Evolutionary conservation across 2,329 filamentous ascomycete genomes (phyloP), one percentile per base, ranked within the genome.

Genomic region (Stagonosporopsis vannaccii): DNA sequence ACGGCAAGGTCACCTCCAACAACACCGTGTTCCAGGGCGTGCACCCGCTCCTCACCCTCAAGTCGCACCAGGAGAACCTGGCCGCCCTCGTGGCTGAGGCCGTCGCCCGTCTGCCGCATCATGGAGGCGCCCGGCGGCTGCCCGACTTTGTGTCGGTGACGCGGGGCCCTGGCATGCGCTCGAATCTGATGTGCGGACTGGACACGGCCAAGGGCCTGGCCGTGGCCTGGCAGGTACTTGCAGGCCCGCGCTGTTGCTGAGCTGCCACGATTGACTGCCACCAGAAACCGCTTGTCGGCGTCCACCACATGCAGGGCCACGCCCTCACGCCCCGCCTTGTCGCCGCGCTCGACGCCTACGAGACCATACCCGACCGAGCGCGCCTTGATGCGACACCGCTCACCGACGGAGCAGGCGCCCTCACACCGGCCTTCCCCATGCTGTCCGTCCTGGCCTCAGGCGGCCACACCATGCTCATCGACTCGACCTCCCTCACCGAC

Each of bases 271-370:
- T 25, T 12, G 17, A 11, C 17, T 37, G n/a, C 17, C 17, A 1
- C 36, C 39, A 74, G 71, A 84, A 92, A 33, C 93, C 94, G 3
- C 79, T 98, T 28, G 75, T 98, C 1, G 95, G 87, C 0, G 90
- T 97, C 1, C 90, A 99, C 75, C 95, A 99, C 76, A 98, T 99
- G 95, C 93, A 97, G 74, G 95, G 93, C 11, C 95, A 99, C 76
- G 90, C 95, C 17, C 79, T 99, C 60, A 98, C 95, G 17, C 90
- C 94, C 15, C 84, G 92, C 9, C 84, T 99, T 37, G 87, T 89
- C 4, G 78, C 81, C 28, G 90, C 90, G 5, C 76, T 94, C 57
- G 71, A 80, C 48, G 48, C 61, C 3, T 39, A 49, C 36, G 6
- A 37, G 8, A 7, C 48, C 22, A 42, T 7, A n/a, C 8, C 4